These are phyloP conservation scores for Trichoderma endophyticum DNA, from an alignment of 2,329 filamentous ascomycete species.

Conservation along the genomic window DNA sequence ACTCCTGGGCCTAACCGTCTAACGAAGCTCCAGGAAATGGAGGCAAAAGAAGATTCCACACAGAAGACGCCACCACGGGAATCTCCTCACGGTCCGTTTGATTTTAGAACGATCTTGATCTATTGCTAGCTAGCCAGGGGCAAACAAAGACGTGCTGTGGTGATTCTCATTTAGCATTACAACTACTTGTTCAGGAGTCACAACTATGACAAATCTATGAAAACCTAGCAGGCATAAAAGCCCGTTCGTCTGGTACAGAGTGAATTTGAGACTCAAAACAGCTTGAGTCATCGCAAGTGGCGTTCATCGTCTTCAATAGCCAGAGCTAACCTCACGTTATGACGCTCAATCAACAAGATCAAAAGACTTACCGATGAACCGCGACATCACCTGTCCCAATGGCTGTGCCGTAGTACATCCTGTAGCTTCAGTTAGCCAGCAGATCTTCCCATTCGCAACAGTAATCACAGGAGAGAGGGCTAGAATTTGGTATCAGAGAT, in stretches of 20 bases:
- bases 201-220: neutral
- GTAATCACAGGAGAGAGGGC: neutral
- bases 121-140: neutral
- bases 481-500: constrained; percentile 27
- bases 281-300: neutral
- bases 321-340: neutral
- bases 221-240: neutral
- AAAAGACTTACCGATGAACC: neutral
- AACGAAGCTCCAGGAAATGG: neutral
- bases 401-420: neutral
- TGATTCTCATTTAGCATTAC: neutral
- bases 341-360: neutral
- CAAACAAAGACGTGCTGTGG: neutral
- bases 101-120: neutral
- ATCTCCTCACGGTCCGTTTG: neutral
- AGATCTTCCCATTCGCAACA: neutral
- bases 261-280: neutral
- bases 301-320: too few species aligned
- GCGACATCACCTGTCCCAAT: neutral
- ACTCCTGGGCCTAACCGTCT: neutral
- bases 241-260: neutral
- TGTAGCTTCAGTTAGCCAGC: neutral
- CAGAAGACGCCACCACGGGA: constrained; percentile 3
- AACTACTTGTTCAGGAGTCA: neutral
- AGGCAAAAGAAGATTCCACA: neutral